Percentiles rank a stretch among this genome's conserved stretches.
phyloP scores from a whole-genome alignment of 345 rosid genomes.

The Rubroshorea leprosula region DNA sequence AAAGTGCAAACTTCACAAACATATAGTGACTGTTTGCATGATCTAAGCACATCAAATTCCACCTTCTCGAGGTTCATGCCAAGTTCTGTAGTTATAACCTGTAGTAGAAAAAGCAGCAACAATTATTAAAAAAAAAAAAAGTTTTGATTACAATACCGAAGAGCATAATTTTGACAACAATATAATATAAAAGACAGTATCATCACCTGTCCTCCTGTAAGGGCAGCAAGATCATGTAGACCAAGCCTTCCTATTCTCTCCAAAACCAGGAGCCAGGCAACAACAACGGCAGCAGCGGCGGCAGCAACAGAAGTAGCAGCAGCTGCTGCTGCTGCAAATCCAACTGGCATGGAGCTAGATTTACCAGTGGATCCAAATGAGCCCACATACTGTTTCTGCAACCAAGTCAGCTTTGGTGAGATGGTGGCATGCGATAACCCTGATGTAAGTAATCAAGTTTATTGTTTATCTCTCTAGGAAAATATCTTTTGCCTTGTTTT shows the following conservation, averaged over 20 bases:
- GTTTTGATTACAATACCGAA: not conserved
- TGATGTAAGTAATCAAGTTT: conserved; percentile 40
- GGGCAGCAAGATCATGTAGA: conserved; percentile 80
- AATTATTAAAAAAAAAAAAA: not conserved
- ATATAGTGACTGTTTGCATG: conserved; percentile 79
- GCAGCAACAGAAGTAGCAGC: conserved; percentile 35
- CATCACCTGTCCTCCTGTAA: conserved; percentile 87
- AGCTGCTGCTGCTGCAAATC: conserved; percentile 45
- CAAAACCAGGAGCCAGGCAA: conserved; percentile 89
- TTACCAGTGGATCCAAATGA: conserved; percentile 95
- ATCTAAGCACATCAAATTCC: conserved; percentile 74
- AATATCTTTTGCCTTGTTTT: not conserved
- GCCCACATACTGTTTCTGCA: conserved; percentile 90
- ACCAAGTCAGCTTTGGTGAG: conserved; percentile 97
- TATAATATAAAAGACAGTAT: conserved; percentile 5
- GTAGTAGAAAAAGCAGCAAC: conserved; percentile 12
- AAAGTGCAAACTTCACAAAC: not conserved
- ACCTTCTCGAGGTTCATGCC: conserved; percentile 93
- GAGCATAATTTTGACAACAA: not conserved
- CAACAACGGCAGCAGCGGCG: conserved; percentile 31
- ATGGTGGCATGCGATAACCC: conserved; percentile 97
- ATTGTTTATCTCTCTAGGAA: not conserved
- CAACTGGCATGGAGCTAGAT: conserved; percentile 79
- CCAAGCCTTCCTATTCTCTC: conserved; percentile 87
- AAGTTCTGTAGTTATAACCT: conserved; percentile 91